Base-by-base conservation (phyloP, 306 rosid species). In the Betula pendula region DNA sequence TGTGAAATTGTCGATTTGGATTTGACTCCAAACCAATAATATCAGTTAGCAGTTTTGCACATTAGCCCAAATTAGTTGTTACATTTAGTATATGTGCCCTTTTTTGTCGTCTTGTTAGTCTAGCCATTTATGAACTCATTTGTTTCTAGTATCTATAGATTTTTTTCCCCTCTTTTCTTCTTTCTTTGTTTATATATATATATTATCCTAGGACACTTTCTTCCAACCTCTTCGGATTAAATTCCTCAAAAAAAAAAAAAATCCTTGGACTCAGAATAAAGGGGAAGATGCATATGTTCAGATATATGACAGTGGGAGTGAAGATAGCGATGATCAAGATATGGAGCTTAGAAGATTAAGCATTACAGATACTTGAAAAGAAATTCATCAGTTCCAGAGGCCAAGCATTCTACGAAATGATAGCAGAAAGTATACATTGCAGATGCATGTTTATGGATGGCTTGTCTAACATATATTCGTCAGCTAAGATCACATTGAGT, bases 181-280 rank as follows among this genome's bases (percentile, higher is more conserved):
- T 38, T 38, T 38, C 42, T 1, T 38, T 38, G 42, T 38, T 5
- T n/a, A 38, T 38, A 38, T 38, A 5, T 38, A 5, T 6, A 5
- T 38, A 3, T 38, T 38, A 38, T 38, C 42, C 1, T 59, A 25
- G 19, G 15, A 25, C 27, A 27, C 67, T 59, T 27, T 59, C n/a
- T 59, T 59, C n/a, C 19, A 59, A 14, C 19, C 40, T 59, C 40
- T 27, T 59, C n/a, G 13, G 10, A 59, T 14, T 62, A 62, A 62
- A 62, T 31, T 62, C 68, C 68, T 33, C 8, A 38, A n/a, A n/a
- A n/a, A n/a, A n/a, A n/a, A n/a, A n/a, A n/a, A n/a, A n/a, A n/a
- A n/a, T n/a, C n/a, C 82, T 69, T 77, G 75, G 74, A 79, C 59
- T n/a, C n/a, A 85, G 91, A 84, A 84, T 53, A 88, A 82, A 72